Percentiles rank a stretch among this genome's conserved stretches.
Evolutionary conservation across 306 rosid species (phyloP).

Genomic region (Vigna angularis): DNA sequence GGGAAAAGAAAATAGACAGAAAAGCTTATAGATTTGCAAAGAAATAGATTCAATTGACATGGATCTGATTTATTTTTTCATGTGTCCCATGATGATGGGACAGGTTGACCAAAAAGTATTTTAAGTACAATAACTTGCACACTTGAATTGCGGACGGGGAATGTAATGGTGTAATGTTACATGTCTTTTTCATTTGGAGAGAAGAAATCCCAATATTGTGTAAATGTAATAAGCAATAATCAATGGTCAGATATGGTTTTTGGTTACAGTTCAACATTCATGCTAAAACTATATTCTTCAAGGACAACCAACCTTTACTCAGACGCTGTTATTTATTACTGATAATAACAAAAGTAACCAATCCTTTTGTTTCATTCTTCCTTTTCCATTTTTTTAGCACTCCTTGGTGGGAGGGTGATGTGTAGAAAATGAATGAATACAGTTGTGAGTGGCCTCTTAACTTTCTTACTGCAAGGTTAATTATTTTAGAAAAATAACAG

Average conservation of each 20-base stretch:
- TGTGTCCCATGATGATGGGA: slow-evolving; percentile 50
- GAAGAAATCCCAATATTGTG: slow-evolving; percentile 11
- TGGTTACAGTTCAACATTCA: slow-evolving; percentile 34
- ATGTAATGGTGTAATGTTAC: slow-evolving; percentile 37
- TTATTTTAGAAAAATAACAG: slow-evolving; percentile 4
- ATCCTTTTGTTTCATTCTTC: not conserved
- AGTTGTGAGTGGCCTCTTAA: not conserved
- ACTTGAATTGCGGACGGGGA: slow-evolving; percentile 37
- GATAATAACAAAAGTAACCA: slow-evolving; percentile 6
- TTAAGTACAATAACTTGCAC: slow-evolving; percentile 38
- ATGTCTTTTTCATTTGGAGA: slow-evolving; percentile 44
- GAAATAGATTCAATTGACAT: slow-evolving; percentile 22
- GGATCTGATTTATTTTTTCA: slow-evolving; percentile 38
- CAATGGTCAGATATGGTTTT: slow-evolving; percentile 27
- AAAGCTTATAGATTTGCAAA: not conserved
- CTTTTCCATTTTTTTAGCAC: not conserved
- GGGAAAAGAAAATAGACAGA: not conserved
- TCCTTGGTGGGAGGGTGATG: slow-evolving; percentile 12
- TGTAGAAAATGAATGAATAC: not conserved
- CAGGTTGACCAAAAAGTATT: slow-evolving; percentile 47
- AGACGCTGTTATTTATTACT: slow-evolving; percentile 9
- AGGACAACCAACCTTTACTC: slow-evolving; percentile 27
- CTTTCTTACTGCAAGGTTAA: slow-evolving; percentile 7
- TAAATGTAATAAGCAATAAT: slow-evolving; percentile 37
- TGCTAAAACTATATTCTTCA: slow-evolving; percentile 24